phyloP scores from a whole-genome alignment of 1,139 yeast genomes.

The Candida sojae region DNA sequence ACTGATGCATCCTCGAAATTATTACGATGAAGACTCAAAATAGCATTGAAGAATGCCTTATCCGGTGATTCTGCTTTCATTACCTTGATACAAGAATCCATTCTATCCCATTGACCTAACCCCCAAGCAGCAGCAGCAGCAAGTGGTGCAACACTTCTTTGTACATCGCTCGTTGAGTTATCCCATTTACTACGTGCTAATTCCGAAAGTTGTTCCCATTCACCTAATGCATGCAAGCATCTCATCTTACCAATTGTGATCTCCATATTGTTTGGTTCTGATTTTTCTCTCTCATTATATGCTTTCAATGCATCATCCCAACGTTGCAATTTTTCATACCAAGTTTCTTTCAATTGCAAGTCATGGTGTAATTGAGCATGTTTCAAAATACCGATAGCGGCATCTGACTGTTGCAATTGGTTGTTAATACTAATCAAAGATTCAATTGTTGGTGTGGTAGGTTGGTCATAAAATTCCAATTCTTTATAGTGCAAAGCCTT shows the following conservation, averaged over 20 bases:
- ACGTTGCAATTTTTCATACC: slow-evolving; percentile 95
- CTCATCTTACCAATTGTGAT: slow-evolving; percentile 97
- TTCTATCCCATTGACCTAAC: slow-evolving; percentile 94
- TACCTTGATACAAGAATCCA: slow-evolving; percentile 87
- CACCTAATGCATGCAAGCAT: slow-evolving; percentile 95
- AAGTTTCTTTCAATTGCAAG: slow-evolving; percentile 89
- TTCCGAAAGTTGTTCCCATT: slow-evolving; percentile 91
- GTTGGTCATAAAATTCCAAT: slow-evolving; percentile 90
- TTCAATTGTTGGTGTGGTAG: slow-evolving; percentile 90
- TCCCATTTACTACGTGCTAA: slow-evolving; percentile 88
- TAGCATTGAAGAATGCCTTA: slow-evolving; percentile 90
- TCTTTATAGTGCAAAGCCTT: slow-evolving; percentile 96
- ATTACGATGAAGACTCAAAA: slow-evolving; percentile 80
- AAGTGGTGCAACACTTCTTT: slow-evolving; percentile 89
- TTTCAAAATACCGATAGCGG: slow-evolving; percentile 94
- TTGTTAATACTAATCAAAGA: slow-evolving; percentile 90
- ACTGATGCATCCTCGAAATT: slow-evolving; percentile 79
- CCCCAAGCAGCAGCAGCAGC: slow-evolving; percentile 99
- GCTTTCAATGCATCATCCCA: slow-evolving; percentile 98
- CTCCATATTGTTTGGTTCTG: slow-evolving; percentile 64
- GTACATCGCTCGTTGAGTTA: slow-evolving; percentile 67
- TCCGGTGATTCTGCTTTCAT: slow-evolving; percentile 95
- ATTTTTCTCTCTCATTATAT: slow-evolving; percentile 69
- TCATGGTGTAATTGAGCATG: slow-evolving; percentile 96
- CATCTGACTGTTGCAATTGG: slow-evolving; percentile 94